Base-by-base conservation (phyloP, 2,329 filamentous ascomycete genomes). In the Phialophora macrospora region DNA sequence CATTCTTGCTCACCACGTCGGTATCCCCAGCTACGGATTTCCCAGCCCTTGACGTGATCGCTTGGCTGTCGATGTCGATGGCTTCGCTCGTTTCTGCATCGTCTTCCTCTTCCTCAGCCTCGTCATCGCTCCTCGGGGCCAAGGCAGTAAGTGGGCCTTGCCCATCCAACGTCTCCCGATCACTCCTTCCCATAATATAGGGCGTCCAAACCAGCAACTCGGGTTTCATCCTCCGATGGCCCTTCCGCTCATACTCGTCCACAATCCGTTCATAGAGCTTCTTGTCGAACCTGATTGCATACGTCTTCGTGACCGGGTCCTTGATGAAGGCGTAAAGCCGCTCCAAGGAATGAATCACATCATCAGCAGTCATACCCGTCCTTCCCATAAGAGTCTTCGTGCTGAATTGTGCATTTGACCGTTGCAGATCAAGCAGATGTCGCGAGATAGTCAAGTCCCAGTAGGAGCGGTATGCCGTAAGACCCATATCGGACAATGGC, bases 391-490 rank as follows among this genome's bases (percentile, higher is more conserved):
- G 60, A n/a, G 67, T 68, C 61, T 68, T 70, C 24, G 70, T 89
- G 0, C 94, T 96, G 14, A 85, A 82, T 1, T 78, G 77, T 66
- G 84, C 87, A 9, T 52, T 28, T 38, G 58, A 60, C 68, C 59
- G 54, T 44, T 63, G 68, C 3, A 86, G 84, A 55, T 89, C 79
- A 44, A 93, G 81, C 6, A 99, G 83, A 72, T 97, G 92, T 68
- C 91, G 90, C 75, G 93, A 97, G 61, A 99, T 81, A 2, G 96
- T 84, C 9, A 97, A 82, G 22, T 95, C 89, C 95, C 95, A 99
- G 77, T 99, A 99, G 73, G 96, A 97, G 52, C 95, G 88, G 76
- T 99, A 99, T 1, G 94, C 98, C 3, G 98, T 94, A 46, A 99
- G 80, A 2, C 95, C 95, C 92, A 99, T 97, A 75, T 99, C 95